A percentile compares a stretch with the other conserved stretches of the same genome.
These are phyloP conservation scores for Neurospora sp. DNA, from an alignment of 2,329 filamentous ascomycete genomes.

Conservation along the genomic window DNA sequence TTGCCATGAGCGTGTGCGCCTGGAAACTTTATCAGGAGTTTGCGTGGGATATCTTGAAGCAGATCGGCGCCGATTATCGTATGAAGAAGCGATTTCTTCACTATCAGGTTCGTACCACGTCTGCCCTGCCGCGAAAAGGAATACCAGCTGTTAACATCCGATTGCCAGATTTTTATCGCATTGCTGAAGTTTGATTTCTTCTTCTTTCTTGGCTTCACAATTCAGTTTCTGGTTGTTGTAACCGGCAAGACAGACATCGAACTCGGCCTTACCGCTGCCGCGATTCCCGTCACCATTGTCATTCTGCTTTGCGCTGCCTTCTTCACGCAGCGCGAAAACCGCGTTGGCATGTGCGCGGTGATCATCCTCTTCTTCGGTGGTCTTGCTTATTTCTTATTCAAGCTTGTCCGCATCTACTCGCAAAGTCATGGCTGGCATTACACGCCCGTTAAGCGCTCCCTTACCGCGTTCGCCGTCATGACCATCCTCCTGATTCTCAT, in stretches of 20 bases:
- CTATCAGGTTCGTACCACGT: conserved; percentile 63
- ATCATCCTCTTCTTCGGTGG: conserved; percentile 84
- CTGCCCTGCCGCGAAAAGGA: background rate
- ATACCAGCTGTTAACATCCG: conserved; percentile 11
- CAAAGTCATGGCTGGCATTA: conserved; percentile 52
- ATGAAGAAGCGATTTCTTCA: conserved; percentile 96
- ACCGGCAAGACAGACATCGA: conserved; percentile 60
- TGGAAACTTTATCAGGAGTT: conserved; percentile 99
- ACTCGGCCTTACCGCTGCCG: conserved; percentile 77
- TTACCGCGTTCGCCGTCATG: conserved; percentile 90
- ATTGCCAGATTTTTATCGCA: conserved; percentile 80
- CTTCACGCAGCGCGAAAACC: conserved; percentile 77
- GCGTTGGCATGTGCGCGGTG: conserved; percentile 63
- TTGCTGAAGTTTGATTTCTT: conserved; percentile 99
- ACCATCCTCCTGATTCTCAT: conserved; percentile 81
- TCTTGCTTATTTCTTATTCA: conserved; percentile 94
- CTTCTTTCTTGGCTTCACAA: conserved; percentile 98
- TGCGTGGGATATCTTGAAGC: conserved; percentile 98
- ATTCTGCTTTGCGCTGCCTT: conserved; percentile 79
- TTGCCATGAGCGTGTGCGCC: conserved; percentile 65
- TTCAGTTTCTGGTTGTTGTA: conserved; percentile 94
- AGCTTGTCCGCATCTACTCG: conserved; percentile 91
- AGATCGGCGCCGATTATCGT: conserved; percentile 91
- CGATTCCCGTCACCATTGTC: conserved; percentile 81
- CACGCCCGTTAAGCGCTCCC: conserved; percentile 66